These are phyloP conservation scores for Daedalea quercina DNA, from an alignment of 768 basidiomycete genomes.

Conservation along the genomic window DNA sequence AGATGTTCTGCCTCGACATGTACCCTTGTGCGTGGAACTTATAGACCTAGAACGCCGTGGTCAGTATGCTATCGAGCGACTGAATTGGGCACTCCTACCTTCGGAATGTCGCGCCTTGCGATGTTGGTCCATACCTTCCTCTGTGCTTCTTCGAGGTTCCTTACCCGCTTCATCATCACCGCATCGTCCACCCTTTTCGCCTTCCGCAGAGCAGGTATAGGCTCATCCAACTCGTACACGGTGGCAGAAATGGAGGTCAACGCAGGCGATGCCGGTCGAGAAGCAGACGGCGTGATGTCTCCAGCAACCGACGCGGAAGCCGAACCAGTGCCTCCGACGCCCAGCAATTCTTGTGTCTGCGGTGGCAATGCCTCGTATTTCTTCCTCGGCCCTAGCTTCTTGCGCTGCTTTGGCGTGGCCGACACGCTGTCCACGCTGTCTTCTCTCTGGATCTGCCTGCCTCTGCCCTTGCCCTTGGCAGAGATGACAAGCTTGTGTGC, in stretches of 20 bases:
- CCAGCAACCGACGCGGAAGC: conserved; percentile 50
- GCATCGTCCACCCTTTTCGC: conserved; percentile 73
- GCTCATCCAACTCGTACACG: conserved; percentile 68
- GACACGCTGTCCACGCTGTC: conserved; percentile 53
- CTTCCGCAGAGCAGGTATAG: conserved; percentile 62
- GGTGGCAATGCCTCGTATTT: conserved; percentile 44
- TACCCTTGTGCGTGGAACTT: conserved; percentile 67
- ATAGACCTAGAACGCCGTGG: conserved; percentile 50
- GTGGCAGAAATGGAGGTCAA: conserved; percentile 46
- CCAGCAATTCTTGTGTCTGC: conserved; percentile 45
- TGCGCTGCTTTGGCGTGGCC: conserved; percentile 47
- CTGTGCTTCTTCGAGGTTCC: conserved; percentile 76
- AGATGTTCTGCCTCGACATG: conserved; percentile 58
- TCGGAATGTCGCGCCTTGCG: conserved; percentile 76
- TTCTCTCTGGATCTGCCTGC: conserved; percentile 43
- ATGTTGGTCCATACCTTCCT: conserved; percentile 89
- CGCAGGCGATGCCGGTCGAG: conserved; percentile 65
- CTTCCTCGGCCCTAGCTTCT: conserved; percentile 50
- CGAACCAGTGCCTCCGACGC: conserved; percentile 30
- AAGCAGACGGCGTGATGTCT: conserved; percentile 65
- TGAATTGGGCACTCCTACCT: conserved; percentile 37
- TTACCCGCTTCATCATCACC: conserved; percentile 68
- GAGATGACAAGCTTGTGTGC: conserved; percentile 26
- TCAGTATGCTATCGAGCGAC: neutral
- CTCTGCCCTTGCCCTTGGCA: conserved; percentile 49